These are phyloP conservation scores for Mucor piriformis DNA, from an alignment of 371 early-diverging fungal species.

Conservation along the genomic window DNA sequence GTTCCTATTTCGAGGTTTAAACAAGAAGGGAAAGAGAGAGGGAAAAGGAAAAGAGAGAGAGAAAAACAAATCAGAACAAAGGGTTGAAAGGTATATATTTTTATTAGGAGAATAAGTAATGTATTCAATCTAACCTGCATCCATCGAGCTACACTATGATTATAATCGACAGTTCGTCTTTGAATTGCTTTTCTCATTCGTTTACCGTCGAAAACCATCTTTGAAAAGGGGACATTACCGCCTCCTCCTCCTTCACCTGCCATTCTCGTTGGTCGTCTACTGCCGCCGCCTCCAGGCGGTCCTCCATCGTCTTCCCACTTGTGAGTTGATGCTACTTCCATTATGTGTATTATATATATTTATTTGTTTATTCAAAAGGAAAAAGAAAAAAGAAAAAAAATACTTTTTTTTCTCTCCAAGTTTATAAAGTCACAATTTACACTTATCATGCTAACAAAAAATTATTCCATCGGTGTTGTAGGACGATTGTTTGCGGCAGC, in stretches of 20 bases:
- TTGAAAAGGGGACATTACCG: constrained; percentile 47
- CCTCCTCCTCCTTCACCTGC: constrained; percentile 22
- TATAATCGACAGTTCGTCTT: constrained; percentile 95
- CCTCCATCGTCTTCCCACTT: constrained; percentile 22
- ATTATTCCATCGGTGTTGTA: constrained; percentile 19
- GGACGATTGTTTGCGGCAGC: constrained; percentile 3
- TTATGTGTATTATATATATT: not conserved
- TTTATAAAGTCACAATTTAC: not conserved
- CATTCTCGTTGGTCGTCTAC: constrained; percentile 23
- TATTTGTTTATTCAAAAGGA: not conserved
- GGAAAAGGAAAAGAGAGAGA: not conserved
- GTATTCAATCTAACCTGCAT: constrained; percentile 63
- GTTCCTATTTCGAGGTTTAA: constrained; percentile 36
- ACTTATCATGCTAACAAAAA: not conserved
- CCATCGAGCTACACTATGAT: constrained; percentile 83
- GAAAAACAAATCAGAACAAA: constrained; percentile 10
- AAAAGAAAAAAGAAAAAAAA: not conserved
- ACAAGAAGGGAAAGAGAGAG: not conserved
- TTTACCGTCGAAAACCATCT: constrained; percentile 83
- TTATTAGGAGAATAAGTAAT: constrained; percentile 2
- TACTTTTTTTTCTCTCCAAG: not conserved
- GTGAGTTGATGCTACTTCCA: constrained; percentile 17
- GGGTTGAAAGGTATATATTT: not conserved
- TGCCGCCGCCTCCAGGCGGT: not conserved
- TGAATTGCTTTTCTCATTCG: constrained; percentile 95